Evolutionary conservation across 129 eudicot genomes (phyloP).

Genomic region (Artemisia tridentata): DNA sequence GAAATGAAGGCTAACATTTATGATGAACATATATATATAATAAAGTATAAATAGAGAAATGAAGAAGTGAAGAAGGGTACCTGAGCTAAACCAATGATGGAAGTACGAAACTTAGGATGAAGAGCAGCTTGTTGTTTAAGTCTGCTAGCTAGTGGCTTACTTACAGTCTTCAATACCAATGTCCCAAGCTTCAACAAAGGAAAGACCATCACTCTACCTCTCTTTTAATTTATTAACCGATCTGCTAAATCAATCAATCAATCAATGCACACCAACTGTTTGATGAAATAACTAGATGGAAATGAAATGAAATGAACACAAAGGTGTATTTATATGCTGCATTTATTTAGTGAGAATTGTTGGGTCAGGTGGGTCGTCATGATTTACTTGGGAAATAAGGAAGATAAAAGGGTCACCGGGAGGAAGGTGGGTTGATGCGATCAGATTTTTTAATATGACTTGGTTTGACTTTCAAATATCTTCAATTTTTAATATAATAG

Average conservation of each 20-base stretch:
- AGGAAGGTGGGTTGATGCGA: too few relatives aligned
- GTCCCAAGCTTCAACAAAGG: conserved; percentile 88
- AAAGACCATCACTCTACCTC: conserved; percentile 40
- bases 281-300: conserved; percentile 5
- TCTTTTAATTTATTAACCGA: not conserved
- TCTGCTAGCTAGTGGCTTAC: conserved; percentile 84
- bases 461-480: too few relatives aligned
- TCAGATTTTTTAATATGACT: too few relatives aligned
- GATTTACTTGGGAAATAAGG: too few relatives aligned
- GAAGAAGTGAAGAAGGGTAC: conserved; percentile 29
- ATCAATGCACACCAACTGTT: conserved; percentile 34
- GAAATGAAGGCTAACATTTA: too few relatives aligned
- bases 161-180: conserved; percentile 68
- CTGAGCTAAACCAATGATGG: conserved; percentile 80
- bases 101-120: conserved; percentile 74
- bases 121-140: conserved; percentile 68
- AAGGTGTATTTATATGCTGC: too few relatives aligned
- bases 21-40: too few relatives aligned
- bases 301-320: not conserved
- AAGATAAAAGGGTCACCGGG: too few relatives aligned
- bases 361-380: too few relatives aligned
- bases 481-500: too few relatives aligned
- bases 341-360: too few relatives aligned
- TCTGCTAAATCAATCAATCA: too few relatives aligned
- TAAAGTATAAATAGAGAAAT: not conserved